Percentiles rank a stretch among this genome's conserved stretches.
phyloP scores from a whole-genome alignment of 2,329 filamentous ascomycete genomes.

The Colletotrichum abscissum region DNA sequence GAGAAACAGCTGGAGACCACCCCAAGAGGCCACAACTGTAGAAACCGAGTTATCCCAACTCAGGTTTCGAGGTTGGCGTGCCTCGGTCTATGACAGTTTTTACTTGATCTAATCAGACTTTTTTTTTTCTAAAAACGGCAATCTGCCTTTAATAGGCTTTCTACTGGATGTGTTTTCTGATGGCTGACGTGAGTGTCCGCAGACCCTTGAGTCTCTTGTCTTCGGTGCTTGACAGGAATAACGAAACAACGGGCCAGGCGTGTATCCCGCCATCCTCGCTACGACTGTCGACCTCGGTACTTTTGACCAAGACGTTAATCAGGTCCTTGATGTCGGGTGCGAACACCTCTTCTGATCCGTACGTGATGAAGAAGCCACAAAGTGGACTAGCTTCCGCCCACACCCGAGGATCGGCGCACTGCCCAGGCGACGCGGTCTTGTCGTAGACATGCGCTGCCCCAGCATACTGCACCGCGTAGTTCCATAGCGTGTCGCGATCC shows the following conservation, averaged over 20 bases:
- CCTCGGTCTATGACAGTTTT: constrained; percentile 54
- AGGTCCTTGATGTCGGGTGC: constrained; percentile 75
- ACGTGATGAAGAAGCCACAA: constrained; percentile 76
- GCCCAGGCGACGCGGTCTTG: constrained; percentile 71
- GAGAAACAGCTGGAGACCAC: constrained; percentile 48
- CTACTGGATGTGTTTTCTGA: constrained; percentile 31
- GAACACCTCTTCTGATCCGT: constrained; percentile 83
- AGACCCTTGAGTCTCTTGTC: constrained; percentile 65
- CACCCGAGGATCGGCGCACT: constrained; percentile 71
- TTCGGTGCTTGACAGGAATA: constrained; percentile 64
- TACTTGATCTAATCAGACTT: constrained; percentile 76
- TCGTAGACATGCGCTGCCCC: constrained; percentile 55
- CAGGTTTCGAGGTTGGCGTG: constrained; percentile 58
- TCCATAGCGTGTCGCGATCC: constrained; percentile 71
- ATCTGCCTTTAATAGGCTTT: background rate
- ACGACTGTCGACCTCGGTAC: constrained; percentile 64
- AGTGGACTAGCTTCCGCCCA: constrained; percentile 76
- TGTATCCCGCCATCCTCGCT: constrained; percentile 78
- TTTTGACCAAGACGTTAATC: constrained; percentile 64
- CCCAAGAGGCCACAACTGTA: constrained; percentile 38
- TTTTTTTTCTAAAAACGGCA: constrained; percentile 15
- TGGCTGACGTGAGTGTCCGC: constrained; percentile 42
- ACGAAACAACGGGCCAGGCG: constrained; percentile 81
- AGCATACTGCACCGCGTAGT: constrained; percentile 78
- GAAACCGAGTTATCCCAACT: constrained; percentile 62